Evolutionary conservation across 495 filamentous ascomycete species (phyloP), one percentile per base, ranked within the genome.

Genomic region (Xylaria nigripes): DNA sequence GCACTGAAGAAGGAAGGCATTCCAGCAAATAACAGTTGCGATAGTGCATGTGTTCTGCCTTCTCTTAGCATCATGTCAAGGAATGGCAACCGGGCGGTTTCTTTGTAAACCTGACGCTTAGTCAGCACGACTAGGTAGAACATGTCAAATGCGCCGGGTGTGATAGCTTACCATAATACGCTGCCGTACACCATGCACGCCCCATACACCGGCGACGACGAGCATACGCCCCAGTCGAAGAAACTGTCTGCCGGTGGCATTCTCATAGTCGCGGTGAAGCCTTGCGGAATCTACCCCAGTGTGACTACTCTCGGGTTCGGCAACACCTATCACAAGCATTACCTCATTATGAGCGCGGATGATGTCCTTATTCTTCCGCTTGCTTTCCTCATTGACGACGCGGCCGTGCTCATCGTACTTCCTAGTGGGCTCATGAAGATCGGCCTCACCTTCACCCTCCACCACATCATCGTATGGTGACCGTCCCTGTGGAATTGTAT

Each of bases 331-430:
- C 13, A 76, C 76, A 12, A 69, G 68, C 76, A 81, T 78, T 1
- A 81, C 77, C 54, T 81, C 77, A 58, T 81, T 81, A 54, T 79
- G 76, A 23, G 78, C 73, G 25, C 77, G 69, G 18, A 81, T 72
- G 8, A 78, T 64, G 48, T 78, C 73, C 45, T 69, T 64, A 53
- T 78, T 77, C 56, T 74, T 72, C 12, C 68, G 62, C 50, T 72
- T 74, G 2, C 72, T 80, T 44, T 77, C 76, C 0, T 75, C 75
- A 60, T 88, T 89, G 34, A 82, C 68, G 6, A 86, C 82, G 49
- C 84, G 81, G 13, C 86, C 86, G 50, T 80, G 76, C n/a, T 78
- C 75, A 67, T 89, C 85, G 66, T 86, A 89, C 42, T 80, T 70
- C 69, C 89, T 86, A 25, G 68, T 51, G 5, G 63, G 71, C 25